Base-by-base conservation (phyloP, 179 eudicot genomes). In the Silene vulgaris region DNA sequence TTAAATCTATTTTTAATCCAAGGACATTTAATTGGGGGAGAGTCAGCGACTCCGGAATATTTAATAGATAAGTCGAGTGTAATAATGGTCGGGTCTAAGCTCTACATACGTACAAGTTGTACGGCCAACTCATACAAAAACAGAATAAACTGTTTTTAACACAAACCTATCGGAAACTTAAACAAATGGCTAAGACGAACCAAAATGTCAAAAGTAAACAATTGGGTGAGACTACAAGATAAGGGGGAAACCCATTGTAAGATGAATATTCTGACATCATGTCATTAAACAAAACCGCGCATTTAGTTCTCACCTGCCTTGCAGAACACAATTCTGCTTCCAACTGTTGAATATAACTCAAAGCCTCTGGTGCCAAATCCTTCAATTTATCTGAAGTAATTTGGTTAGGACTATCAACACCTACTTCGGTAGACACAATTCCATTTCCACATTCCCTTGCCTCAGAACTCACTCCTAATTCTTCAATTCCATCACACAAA, bases 301-400 rank as follows among this genome's bases (percentile, higher is more conserved):
- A 64, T 5, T 19, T 26, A 63, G 20, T 62, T n/a, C 82, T 83
- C 84, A 89, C 97, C 90, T 88, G 81, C 83, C 86, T 79, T 6
- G 87, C 85, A 3, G 80, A 35, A 40, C 82, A 78, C 35, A 91
- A 79, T 77, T 93, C 93, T 16, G 82, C 77, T 82, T 93, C 90
- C 77, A 91, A 85, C 76, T 81, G 80, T 76, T 86, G 87, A 73
- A 91, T 88, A 62, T 93, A 93, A 37, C 71, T 81, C 75, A 86
- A 66, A 73, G 82, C 92, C 80, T 89, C 86, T 0, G 84, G 85
- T 69, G 91, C 84, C 80, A 91, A 84, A 77, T 74, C 82, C 50
- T 83, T 82, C 23, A 89, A 77, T 76, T 50, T 80, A 59, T 75
- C 77, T 54, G 86, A 71, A 74, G 81, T 80, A 73, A 68, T 30